Conservation (phyloP, 2,329 filamentous ascomycete genomes). For the Cladophialophora psammophila region DNA sequence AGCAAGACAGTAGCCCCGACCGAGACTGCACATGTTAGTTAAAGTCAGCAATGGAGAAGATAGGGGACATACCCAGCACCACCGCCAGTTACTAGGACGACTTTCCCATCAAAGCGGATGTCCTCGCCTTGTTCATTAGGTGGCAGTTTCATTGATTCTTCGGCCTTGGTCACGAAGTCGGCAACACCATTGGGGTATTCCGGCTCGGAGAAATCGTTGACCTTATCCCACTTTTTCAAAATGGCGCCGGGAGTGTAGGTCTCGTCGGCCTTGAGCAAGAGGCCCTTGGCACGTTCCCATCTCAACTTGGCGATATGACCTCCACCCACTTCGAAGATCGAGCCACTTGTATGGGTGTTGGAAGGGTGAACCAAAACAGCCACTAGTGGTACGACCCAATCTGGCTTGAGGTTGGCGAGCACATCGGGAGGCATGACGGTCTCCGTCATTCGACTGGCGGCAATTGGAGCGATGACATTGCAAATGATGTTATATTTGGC, state of each 20-base stretch:
- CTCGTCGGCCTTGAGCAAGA: slow-evolving; percentile 86
- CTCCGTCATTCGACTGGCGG: slow-evolving; percentile 92
- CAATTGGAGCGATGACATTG: slow-evolving; percentile 95
- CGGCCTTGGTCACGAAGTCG: slow-evolving; percentile 85
- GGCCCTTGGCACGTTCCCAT: slow-evolving; percentile 92
- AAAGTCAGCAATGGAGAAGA: slow-evolving; percentile 8
- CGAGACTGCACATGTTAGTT: slow-evolving; percentile 67
- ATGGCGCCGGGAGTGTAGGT: slow-evolving; percentile 87
- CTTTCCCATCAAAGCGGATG: slow-evolving; percentile 82
- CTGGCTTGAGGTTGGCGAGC: slow-evolving; percentile 82
- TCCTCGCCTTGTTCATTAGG: slow-evolving; percentile 75
- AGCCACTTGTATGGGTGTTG: slow-evolving; percentile 81
- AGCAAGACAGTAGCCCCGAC: slow-evolving; percentile 85
- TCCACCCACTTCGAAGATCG: slow-evolving; percentile 92
- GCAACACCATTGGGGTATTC: slow-evolving; percentile 84
- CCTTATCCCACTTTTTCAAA: slow-evolving; percentile 85
- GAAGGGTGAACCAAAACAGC: slow-evolving; percentile 85
- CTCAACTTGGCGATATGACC: slow-evolving; percentile 91
- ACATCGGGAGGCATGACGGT: slow-evolving; percentile 96
- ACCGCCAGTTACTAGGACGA: slow-evolving; percentile 85
- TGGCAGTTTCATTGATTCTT: slow-evolving; percentile 80
- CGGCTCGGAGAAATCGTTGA: slow-evolving; percentile 83
- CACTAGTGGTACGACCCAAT: slow-evolving; percentile 94
- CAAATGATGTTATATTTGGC: slow-evolving; percentile 95
- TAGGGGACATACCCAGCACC: slow-evolving; percentile 70